Evolutionary conservation across 129 eudicot species (phyloP), one percentile per base, ranked within the genome.

Genomic region (Centaurea solstitialis): DNA sequence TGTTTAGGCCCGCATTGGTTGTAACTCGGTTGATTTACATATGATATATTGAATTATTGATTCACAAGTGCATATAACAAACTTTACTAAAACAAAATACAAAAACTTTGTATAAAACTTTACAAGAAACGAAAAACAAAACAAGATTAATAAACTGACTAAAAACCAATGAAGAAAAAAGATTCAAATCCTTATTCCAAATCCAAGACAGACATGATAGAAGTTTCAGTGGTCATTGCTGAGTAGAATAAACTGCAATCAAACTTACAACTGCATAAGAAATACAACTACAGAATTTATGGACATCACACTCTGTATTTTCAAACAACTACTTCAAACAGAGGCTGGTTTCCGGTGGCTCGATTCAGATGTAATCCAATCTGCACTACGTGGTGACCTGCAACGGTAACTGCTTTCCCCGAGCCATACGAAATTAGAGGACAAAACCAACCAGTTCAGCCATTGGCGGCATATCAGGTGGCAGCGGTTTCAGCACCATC

Each of bases 401-500:
- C 53, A 10, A 43, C 0, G 17, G 53, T 43, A 43, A 43, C 53
- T 0, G 22, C 6, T 57, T 4, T 26, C 30, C 30, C 3, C 65
- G 22, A n/a, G n/a, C 65, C 65, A 57, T 17, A 57, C 18, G 9
- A 57, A 57, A 57, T n/a, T 57, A 17, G 23, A 15, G 7, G 18
- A 57, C 23, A 57, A 57, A 57, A 57, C 65, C 65, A 57, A n/a
- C 65, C 65, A 57, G 20, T 22, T 57, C 65, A 4, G 65, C 65
- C 22, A 57, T 17, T 8, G 22, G 22, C 30, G 4, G 4, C 37
- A 33, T 33, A 68, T 90, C 83, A 90, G 81, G 88, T 79, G 9
- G 85, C 59, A 66, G 90, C 84, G 17, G 87, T 77, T 70, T 95
- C 99, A 57, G 97, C 93, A 21, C 99, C 99, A 68, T 93, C 98